Base-by-base conservation (phyloP, 2,329 filamentous ascomycete species). In the Zymoseptoria passerinii region DNA sequence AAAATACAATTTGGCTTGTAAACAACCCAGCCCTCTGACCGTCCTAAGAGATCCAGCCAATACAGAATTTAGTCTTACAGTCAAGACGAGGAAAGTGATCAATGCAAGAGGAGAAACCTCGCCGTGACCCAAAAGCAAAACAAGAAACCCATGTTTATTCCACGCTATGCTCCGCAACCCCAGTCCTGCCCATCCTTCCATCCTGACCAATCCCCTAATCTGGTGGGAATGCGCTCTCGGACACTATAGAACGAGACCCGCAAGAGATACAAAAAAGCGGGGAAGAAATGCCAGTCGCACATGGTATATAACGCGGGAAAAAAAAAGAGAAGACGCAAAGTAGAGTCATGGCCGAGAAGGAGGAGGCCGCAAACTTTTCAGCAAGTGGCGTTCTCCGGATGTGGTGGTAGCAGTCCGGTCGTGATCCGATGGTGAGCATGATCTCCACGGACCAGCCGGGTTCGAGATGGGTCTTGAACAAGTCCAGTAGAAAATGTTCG, bases 291-390 rank as follows among this genome's bases (percentile, higher is more conserved):
- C 35, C 35, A 44, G 35, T 44, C 60, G 61, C 61, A 65, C 63
- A 65, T 65, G 63, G 63, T 65, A 65, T 65, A 62, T 59, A 61
- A 61, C 61, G 55, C 28, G 52, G 20, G 55, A 61, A 61, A 61
- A 53, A 53, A 53, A 53, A 19, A 16, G 51, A 10, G 35, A 58
- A 53, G 53, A 29, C 29, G 18, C 28, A 57, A 62, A 53, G 62
- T 60, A 52, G 20, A 49, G 29, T 23, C 50, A 55, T 19, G 50
- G 18, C 35, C 35, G 53, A 54, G 48, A 20, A 28, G 29, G 49
- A 52, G 23, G 23, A 23, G 23, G 23, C 23, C 23, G 23, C 23
- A 4, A 23, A 23, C 23, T 23, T 23, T 23, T 23, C 23, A 4
- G 23, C 23, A 23, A 23, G 23, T 23, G 23, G 4, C 23, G 4